Percentiles rank a stretch among this genome's conserved stretches.
phyloP scores from a whole-genome alignment of 1,139 yeast species.

The Saccharomyces uvarum region DNA sequence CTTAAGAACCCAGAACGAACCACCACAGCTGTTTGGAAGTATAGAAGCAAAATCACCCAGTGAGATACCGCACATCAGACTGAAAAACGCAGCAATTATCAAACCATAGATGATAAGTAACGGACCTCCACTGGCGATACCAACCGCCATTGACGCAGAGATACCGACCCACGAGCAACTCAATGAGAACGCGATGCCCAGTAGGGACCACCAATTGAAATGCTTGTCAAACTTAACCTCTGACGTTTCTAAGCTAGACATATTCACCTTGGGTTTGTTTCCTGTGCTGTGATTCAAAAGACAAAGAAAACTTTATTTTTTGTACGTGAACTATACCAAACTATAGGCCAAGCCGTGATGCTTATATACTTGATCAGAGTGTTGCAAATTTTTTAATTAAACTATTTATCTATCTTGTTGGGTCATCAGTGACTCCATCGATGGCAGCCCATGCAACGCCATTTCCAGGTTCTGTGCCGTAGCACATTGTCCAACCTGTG shows the following conservation, averaged over 20 bases:
- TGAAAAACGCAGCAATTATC: constrained; percentile 43
- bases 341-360: not conserved
- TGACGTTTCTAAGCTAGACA: not conserved
- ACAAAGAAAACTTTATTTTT: not conserved
- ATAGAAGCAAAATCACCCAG: constrained; percentile 47
- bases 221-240: constrained; percentile 30
- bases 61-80: constrained; percentile 41
- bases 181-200: constrained; percentile 45
- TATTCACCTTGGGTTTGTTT: not conserved
- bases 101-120: constrained; percentile 42
- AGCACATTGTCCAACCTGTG: constrained; percentile 10
- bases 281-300: not conserved
- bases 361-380: not conserved
- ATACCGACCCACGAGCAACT: constrained; percentile 52
- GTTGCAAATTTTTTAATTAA: not conserved
- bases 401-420: not conserved
- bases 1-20: constrained; percentile 52
- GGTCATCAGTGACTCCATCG: not conserved
- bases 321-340: not conserved
- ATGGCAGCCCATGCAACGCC: constrained; percentile 8
- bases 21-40: constrained; percentile 54
- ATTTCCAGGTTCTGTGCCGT: constrained; percentile 1
- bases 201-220: constrained; percentile 47
- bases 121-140: constrained; percentile 46
- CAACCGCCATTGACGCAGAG: constrained; percentile 43